Conservation (phyloP, 2,329 filamentous ascomycete genomes). For the Tothia fuscella region DNA sequence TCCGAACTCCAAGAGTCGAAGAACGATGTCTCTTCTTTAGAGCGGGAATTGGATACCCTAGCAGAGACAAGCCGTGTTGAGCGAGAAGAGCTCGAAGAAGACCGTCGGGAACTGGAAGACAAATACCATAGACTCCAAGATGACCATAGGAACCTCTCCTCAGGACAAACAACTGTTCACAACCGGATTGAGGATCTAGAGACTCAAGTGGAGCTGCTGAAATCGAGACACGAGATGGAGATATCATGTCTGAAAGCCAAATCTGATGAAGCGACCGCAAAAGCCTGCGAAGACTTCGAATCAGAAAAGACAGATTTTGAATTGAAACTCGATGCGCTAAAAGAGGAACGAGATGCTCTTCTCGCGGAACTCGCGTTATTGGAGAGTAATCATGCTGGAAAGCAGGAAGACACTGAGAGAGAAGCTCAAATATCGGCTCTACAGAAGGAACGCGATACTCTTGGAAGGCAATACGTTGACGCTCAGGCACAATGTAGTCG, state of each 20-base stretch:
- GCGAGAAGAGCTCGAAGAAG: not conserved
- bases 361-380: not conserved
- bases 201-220: not conserved
- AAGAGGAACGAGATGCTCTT: not conserved
- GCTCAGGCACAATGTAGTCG: too few species aligned
- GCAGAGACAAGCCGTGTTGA: too few species aligned
- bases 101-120: not conserved
- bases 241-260: not conserved
- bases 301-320: not conserved
- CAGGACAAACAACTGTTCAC: not conserved
- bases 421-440: not conserved
- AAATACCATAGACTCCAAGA: not conserved
- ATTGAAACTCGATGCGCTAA: not conserved
- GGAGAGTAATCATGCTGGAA: not conserved
- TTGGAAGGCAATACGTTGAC: too few species aligned
- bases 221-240: not conserved
- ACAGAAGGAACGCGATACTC: not conserved
- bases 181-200: not conserved
- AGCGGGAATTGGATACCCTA: too few species aligned
- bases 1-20: too few species aligned
- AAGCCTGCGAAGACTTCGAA: not conserved
- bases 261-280: not conserved
- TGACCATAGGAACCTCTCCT: not conserved
- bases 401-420: not conserved
- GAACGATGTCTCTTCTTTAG: too few species aligned